phyloP scores from a whole-genome alignment of 352 stramenopile genomes.

The Pythium insidiosum region DNA sequence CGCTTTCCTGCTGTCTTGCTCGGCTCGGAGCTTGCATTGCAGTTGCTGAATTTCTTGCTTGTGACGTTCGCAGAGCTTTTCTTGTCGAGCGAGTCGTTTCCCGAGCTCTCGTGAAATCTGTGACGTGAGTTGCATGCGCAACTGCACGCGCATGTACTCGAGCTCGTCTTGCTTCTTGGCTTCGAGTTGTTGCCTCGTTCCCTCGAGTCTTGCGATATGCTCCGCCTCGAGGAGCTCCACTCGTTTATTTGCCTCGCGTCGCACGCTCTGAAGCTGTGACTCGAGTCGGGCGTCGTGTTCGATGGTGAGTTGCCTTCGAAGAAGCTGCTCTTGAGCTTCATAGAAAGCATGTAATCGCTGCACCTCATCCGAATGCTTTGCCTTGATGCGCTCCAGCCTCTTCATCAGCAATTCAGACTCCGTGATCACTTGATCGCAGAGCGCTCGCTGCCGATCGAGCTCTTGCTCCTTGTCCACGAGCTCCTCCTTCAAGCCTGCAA shows the following conservation, averaged over 20 bases:
- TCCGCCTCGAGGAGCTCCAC: constrained; percentile 21
- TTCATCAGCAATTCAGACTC: constrained; percentile 14
- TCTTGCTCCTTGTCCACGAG: constrained; percentile 5
- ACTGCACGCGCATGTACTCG: constrained; percentile 26
- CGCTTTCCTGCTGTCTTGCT: constrained; percentile 3
- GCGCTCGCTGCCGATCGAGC: not conserved
- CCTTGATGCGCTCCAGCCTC: constrained; percentile 8
- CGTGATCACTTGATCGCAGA: constrained; percentile 27
- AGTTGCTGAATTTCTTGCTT: constrained; percentile 12
- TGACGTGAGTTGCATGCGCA: constrained; percentile 23
- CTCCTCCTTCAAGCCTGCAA: constrained; percentile 15
- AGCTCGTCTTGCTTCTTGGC: constrained; percentile 24
- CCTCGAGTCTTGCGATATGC: constrained; percentile 13
- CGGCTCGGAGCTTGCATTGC: not conserved
- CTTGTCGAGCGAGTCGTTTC: constrained; percentile 11
- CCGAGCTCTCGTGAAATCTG: constrained; percentile 23
- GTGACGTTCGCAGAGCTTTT: constrained; percentile 10
- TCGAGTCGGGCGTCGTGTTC: constrained; percentile 19
- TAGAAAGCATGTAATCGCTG: constrained; percentile 24
- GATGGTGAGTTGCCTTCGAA: constrained; percentile 20
- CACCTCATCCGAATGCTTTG: constrained; percentile 13
- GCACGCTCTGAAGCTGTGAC: constrained; percentile 14
- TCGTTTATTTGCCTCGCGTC: constrained; percentile 10
- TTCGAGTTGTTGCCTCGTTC: constrained; percentile 19
- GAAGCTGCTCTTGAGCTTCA: constrained; percentile 18